Base-by-base conservation (phyloP, 208 protist species). In the Dictyostelium gargantuum region DNA sequence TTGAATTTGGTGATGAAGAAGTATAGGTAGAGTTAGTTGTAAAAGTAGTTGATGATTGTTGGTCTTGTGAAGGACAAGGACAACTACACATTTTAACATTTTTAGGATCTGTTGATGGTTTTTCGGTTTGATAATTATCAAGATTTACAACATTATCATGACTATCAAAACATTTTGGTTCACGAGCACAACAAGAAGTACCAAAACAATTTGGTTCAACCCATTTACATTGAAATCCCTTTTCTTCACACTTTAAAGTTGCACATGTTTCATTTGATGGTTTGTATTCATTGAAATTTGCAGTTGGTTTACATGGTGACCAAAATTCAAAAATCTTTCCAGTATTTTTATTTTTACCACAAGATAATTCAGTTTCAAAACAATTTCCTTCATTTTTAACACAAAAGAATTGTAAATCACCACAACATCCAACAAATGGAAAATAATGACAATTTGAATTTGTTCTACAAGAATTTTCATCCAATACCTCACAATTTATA, bases 311-410 rank as follows among this genome's bases (percentile, higher is more conserved):
- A 70, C 80, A 85, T 42, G 8, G 1, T 26, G 32, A 54, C 80
- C 80, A 85, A 42, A 74, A 72, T 74, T 85, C 80, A n/a, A 58
- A 54, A 23, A 85, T 56, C 44, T 74, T 32, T 19, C 80, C 80
- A 32, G 80, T 44, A 1, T 50, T 42, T 40, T 29, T 50, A 56
- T 85, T 44, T 29, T 1, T 74, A 58, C 56, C 61, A 74, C 80
- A 85, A 10, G 52, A 48, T 32, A 68, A 29, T 13, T 29, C 4
- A 13, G 38, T 68, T 4, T 68, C 23, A 50, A 13, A 29, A 42
- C 48, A 82, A 23, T 35, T 32, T 68, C 11, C 23, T 68, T 48
- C 26, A 44, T 44, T 42, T 11, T n/a, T 54, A 10, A 74, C 80
- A 58, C 35, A 85, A 74, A 40, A 73, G 1, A 44, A 85, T 35